These are phyloP conservation scores for Solanum chmielewskii DNA, from an alignment of 257 asterid genomes.

Conservation along the genomic window DNA sequence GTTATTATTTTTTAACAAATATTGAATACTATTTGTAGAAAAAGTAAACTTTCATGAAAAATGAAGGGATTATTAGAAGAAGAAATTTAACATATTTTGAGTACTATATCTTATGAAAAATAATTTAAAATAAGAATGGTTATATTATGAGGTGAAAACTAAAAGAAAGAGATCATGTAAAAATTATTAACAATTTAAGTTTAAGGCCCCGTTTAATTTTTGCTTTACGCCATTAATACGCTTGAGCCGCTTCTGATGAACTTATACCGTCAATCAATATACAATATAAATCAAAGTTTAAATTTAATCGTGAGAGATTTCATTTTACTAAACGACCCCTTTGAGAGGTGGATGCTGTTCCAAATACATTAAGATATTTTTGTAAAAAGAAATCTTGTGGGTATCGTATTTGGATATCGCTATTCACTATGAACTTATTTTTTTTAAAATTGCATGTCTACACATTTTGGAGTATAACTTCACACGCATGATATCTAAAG, in stretches of 20 bases:
- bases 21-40: no score
- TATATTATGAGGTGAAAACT: no score
- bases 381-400: background rate
- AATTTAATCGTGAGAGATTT: background rate
- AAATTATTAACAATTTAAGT: no score
- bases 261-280: fast-evolving
- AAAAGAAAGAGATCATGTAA: no score
- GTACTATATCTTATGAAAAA: no score
- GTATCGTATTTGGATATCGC: background rate
- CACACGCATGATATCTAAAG: background rate
- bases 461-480: background rate
- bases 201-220: no score
- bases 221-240: fast-evolving
- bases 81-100: no score
- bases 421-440: background rate
- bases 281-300: fast-evolving
- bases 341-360: background rate
- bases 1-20: no score
- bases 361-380: background rate
- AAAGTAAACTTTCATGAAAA: no score
- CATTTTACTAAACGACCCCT: background rate
- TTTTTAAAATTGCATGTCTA: fast-evolving
- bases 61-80: no score
- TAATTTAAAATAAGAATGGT: no score
- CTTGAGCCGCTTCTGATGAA: no score